Evolutionary conservation across 148 eudicot species (phyloP), one percentile per base, ranked within the genome.

Genomic region (Mesembryanthemum crystallinum): DNA sequence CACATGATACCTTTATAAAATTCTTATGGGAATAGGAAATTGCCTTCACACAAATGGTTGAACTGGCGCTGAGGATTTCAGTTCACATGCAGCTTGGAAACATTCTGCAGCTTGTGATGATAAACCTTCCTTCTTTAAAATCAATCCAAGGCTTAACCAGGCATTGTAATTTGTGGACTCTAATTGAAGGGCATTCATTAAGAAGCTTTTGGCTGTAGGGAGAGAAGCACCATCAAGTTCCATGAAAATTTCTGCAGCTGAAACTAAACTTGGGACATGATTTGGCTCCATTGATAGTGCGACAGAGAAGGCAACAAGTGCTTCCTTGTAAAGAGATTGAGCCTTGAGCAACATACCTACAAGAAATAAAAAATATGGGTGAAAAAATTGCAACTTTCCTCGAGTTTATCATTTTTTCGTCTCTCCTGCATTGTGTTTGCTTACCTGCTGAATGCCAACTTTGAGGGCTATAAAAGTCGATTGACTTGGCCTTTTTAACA

Each of bases 11-110:
- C 0, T 35, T 52, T 29, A 11, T 11, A 30, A 13, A 37, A 25
- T 13, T 39, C 43, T 5, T 39, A 6, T 9, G 43, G 43, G 43
- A 39, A 39, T 9, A 9, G 43, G 3, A 39, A 39, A 39, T 13
- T 25, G 39, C 49, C 29, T 57, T 52, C 71, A 71, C 43, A 45
- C 64, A 47, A 85, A 77, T 4, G 83, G 72, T 73, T 83, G 88
- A 73, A 90, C 81, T 18, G 97, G 97, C 37, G 96, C 88, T 12
- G 99, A 88, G 60, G 91, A 89, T 67, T 89, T 73, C 24, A 95
- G 87, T 82, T 95, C 94, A n/a, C 78, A 83, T 4, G 98, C 92
- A 79, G 98, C 98, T 81, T 95, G 97, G 80, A 92, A 95, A 73
- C 83, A 87, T 15, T 94, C 98, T 7, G 92, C 94, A 5, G 98